Conservation (phyloP, 169 alveolate genomes). For the Cryptosporidium canis region DNA sequence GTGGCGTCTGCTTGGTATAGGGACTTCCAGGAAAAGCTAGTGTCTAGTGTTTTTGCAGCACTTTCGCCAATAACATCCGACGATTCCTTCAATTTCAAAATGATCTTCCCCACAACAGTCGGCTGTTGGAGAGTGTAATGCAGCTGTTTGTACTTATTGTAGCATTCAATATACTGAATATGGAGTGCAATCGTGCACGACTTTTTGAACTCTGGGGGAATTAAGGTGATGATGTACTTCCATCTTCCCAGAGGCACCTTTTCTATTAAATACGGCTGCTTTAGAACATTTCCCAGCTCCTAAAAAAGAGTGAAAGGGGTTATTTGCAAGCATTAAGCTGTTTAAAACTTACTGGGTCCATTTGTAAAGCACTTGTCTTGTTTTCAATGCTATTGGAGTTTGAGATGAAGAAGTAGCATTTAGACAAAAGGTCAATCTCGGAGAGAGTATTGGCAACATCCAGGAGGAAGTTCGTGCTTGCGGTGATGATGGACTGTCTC, state of each 20-base stretch:
- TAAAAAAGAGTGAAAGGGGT: neutral
- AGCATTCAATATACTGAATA: slow-evolving; percentile 47
- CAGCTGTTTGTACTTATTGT: slow-evolving; percentile 35
- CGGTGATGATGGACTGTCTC: slow-evolving; percentile 48
- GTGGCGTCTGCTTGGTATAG: slow-evolving; percentile 67
- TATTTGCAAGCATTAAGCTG: neutral
- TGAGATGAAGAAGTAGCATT: slow-evolving; percentile 25
- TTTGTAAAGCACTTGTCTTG: slow-evolving; percentile 1
- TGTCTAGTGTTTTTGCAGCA: slow-evolving; percentile 18
- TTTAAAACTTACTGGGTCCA: slow-evolving; percentile 59
- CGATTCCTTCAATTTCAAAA: slow-evolving; percentile 18
- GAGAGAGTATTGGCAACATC: slow-evolving; percentile 39
- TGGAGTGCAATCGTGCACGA: slow-evolving; percentile 59
- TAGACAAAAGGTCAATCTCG: slow-evolving; percentile 37
- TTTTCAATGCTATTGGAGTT: neutral
- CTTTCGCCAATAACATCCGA: slow-evolving; percentile 56
- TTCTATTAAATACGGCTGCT: slow-evolving; percentile 15
- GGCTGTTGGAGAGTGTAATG: slow-evolving; percentile 71
- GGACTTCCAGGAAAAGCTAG: slow-evolving; percentile 66
- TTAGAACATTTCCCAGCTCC: slow-evolving; percentile 36
- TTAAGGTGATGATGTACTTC: slow-evolving; percentile 8
- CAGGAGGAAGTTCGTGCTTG: slow-evolving; percentile 23
- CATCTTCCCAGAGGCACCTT: slow-evolving; percentile 18
- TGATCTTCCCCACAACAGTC: slow-evolving; percentile 24
- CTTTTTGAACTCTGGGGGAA: slow-evolving; percentile 43